Percentiles rank a stretch among this genome's conserved stretches.
Conservation (phyloP, 305 asterid genomes). For the Fraxinus sp. region DNA sequence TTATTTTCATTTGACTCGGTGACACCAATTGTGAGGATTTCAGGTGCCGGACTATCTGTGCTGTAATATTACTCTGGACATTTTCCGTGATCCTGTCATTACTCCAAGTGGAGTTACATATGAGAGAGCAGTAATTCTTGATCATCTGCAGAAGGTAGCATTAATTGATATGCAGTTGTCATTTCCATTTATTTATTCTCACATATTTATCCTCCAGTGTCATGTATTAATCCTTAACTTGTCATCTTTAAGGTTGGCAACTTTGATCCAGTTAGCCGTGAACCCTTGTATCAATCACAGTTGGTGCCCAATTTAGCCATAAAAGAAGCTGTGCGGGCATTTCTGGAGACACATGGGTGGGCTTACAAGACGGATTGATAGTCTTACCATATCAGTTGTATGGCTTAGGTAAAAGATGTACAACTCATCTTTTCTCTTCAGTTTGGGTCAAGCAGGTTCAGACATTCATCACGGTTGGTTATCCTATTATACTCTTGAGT, state of each 20-base stretch:
- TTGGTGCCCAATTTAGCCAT: constrained; percentile 78
- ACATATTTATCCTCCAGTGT: background rate
- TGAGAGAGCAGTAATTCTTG: constrained; percentile 80
- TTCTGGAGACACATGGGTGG: constrained; percentile 71
- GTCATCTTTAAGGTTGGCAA: constrained; percentile 60
- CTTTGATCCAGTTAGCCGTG: constrained; percentile 82
- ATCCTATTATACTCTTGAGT: background rate
- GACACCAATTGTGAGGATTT: constrained; percentile 24
- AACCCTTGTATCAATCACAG: constrained; percentile 54
- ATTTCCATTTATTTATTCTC: background rate
- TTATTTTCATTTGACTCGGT: background rate
- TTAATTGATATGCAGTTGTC: background rate
- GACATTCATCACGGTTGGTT: background rate
- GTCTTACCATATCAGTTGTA: constrained; percentile 1
- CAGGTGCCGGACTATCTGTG: constrained; percentile 90
- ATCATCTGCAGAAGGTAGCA: constrained; percentile 69
- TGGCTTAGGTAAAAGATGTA: constrained; percentile 9
- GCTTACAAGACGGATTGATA: constrained; percentile 65
- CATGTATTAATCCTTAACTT: constrained; percentile 17
- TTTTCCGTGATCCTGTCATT: constrained; percentile 87
- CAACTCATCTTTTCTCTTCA: background rate
- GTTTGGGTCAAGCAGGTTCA: constrained; percentile 9
- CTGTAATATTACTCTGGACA: constrained; percentile 78
- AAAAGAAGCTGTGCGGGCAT: constrained; percentile 84
- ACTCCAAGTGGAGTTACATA: constrained; percentile 88